These are phyloP conservation scores for Cicer pinnatifidum DNA, from an alignment of 306 rosid species.

Conservation along the genomic window DNA sequence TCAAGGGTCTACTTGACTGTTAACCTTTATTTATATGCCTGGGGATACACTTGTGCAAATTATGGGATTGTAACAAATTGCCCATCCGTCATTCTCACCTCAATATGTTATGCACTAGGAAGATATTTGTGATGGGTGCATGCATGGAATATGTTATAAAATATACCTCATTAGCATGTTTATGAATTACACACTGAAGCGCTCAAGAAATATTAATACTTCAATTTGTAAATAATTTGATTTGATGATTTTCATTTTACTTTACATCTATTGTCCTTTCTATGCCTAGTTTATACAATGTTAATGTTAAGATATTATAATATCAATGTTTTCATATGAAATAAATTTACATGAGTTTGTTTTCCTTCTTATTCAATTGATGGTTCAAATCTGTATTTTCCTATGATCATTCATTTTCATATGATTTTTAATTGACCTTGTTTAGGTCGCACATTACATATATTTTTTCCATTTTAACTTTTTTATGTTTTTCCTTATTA, in stretches of 20 bases:
- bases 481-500: constrained; percentile 21
- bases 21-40: constrained; percentile 24
- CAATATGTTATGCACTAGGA: constrained; percentile 21
- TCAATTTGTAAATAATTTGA: constrained; percentile 6
- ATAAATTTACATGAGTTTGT: neutral
- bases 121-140: constrained; percentile 21
- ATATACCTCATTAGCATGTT: constrained; percentile 8
- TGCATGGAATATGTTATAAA: constrained; percentile 3
- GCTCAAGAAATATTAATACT: constrained; percentile 7
- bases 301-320: constrained; percentile 13
- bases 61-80: neutral
- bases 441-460: neutral
- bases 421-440: constrained; percentile 10
- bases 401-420: constrained; percentile 15
- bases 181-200: constrained; percentile 32
- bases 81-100: constrained; percentile 2
- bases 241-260: constrained; percentile 31
- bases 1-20: constrained; percentile 1
- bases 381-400: constrained; percentile 5
- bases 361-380: constrained; percentile 13
- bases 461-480: constrained; percentile 17
- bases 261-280: neutral
- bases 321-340: constrained; percentile 1
- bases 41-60: constrained; percentile 5
- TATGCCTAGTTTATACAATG: constrained; percentile 1